Evolutionary conservation across 495 filamentous ascomycete species (phyloP).

Genomic region (Astrocystis sublimbata): DNA sequence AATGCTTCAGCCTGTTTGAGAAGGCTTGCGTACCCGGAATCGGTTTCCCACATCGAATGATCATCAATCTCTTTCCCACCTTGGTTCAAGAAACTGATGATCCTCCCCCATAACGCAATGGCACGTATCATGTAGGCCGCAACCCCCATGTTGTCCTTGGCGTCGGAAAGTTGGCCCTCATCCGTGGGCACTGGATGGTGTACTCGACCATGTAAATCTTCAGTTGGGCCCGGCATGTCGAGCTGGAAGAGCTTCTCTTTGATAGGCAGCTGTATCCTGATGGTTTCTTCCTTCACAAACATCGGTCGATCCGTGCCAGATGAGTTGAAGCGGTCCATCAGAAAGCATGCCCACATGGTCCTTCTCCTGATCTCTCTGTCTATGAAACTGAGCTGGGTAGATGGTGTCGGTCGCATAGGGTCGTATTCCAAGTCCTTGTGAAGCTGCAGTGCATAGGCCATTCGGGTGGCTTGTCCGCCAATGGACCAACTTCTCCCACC

Average conservation of each 20-base stretch:
- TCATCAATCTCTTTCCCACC: slow-evolving; percentile 82
- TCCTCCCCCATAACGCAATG: slow-evolving; percentile 84
- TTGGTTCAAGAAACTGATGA: slow-evolving; percentile 87
- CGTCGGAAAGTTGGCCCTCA: slow-evolving; percentile 63
- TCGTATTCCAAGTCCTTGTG: slow-evolving; percentile 93
- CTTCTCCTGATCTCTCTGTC: slow-evolving; percentile 89
- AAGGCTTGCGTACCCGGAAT: slow-evolving; percentile 72
- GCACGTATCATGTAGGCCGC: slow-evolving; percentile 87
- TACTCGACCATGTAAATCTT: slow-evolving; percentile 75
- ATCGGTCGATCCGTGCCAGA: slow-evolving; percentile 92
- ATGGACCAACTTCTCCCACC: slow-evolving; percentile 95
- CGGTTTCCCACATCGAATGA: slow-evolving; percentile 75
- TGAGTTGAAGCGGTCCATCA: slow-evolving; percentile 97
- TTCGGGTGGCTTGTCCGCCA: slow-evolving; percentile 89
- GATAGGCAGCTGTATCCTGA: slow-evolving; percentile 88
- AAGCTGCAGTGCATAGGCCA: slow-evolving; percentile 94
- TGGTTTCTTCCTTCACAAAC: slow-evolving; percentile 84
- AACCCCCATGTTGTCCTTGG: slow-evolving; percentile 88
- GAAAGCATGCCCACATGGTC: slow-evolving; percentile 96
- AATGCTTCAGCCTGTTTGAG: slow-evolving; percentile 72
- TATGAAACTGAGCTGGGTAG: slow-evolving; percentile 77
- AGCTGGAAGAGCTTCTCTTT: slow-evolving; percentile 88
- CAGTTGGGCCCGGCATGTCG: slow-evolving; percentile 86
- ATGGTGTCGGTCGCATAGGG: slow-evolving; percentile 65
- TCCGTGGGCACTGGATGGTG: slow-evolving; percentile 64